Evolutionary conservation across 2,329 filamentous ascomycete species (phyloP).

Genomic region (Aspergillus sojae): DNA sequence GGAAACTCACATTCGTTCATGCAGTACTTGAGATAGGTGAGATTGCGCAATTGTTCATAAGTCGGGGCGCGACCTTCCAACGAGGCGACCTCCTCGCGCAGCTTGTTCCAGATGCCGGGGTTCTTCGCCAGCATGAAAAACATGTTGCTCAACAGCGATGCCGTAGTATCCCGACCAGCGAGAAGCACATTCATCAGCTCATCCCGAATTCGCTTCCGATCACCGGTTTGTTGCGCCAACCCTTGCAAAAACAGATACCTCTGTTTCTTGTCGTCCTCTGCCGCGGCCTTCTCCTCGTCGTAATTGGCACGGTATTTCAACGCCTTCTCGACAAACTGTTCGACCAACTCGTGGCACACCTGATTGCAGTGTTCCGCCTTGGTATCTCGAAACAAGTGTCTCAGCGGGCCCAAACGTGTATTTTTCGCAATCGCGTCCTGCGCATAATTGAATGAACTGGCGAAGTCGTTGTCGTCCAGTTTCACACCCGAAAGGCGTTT

Average conservation of each 20-base stretch:
- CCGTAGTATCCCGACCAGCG: constrained; percentile 58
- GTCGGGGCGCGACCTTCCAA: constrained; percentile 23
- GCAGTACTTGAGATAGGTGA: constrained; percentile 27
- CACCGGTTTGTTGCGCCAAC: constrained; percentile 46
- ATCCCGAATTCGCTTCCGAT: constrained; percentile 46
- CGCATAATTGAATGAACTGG: constrained; percentile 32
- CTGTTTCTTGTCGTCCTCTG: constrained; percentile 14
- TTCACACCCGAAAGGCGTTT: constrained; percentile 24
- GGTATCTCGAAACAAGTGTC: constrained; percentile 19
- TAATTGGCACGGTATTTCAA: constrained; percentile 27
- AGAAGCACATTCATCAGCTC: constrained; percentile 54
- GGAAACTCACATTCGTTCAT: constrained; percentile 28
- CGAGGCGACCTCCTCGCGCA: constrained; percentile 34
- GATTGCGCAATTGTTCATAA: constrained; percentile 26
- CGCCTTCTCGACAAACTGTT: constrained; percentile 44
- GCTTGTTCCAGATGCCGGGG: constrained; percentile 38
- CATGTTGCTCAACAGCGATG: constrained; percentile 42
- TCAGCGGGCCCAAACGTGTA: constrained; percentile 19
- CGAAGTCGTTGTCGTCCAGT: constrained; percentile 20
- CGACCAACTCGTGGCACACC: constrained; percentile 37
- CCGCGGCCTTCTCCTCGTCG: constrained; percentile 20
- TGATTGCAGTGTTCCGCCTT: constrained; percentile 34
- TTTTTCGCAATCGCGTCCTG: constrained; percentile 25
- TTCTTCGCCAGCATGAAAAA: constrained; percentile 51
- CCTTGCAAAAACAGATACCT: constrained; percentile 52